A percentile compares a stretch with the other conserved stretches of the same genome.
These are phyloP conservation scores for Achaetomiella virescens DNA, from an alignment of 495 filamentous ascomycete species.

Conservation along the genomic window DNA sequence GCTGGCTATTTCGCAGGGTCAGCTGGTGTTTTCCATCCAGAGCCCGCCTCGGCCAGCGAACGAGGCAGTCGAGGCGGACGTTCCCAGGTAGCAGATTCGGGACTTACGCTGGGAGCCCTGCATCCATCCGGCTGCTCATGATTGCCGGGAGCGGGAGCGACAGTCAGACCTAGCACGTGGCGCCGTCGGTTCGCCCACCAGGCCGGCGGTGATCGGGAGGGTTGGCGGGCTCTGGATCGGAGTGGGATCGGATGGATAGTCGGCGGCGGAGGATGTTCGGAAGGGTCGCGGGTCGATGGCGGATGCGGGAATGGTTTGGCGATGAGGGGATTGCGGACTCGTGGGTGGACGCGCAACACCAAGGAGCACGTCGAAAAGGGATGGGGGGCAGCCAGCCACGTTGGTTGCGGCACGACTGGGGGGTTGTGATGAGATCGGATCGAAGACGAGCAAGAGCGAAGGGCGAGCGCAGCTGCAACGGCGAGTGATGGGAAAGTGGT, in stretches of 20 bases:
- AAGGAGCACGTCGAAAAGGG: conserved; percentile 1
- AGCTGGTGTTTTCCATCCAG: conserved; percentile 12
- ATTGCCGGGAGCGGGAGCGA: conserved; percentile 13
- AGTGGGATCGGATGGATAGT: not conserved
- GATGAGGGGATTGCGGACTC: not conserved
- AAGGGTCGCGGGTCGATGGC: conserved; percentile 1
- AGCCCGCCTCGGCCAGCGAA: not conserved
- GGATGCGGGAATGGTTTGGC: not conserved
- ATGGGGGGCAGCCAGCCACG: not conserved
- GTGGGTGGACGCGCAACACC: conserved; percentile 12
- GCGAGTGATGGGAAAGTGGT: conserved; percentile 11
- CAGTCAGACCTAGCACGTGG: conserved; percentile 12
- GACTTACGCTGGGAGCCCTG: conserved; percentile 30
- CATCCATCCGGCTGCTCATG: conserved; percentile 30
- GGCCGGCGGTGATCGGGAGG: conserved; percentile 5
- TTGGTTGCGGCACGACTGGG: conserved; percentile 6
- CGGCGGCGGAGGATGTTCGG: not conserved
- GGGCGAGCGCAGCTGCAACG: conserved; percentile 7
- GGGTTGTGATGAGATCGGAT: too few relatives aligned
- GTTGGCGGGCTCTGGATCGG: not conserved
- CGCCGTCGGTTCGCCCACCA: conserved; percentile 14
- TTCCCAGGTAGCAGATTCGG: not conserved
- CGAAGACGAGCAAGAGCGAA: conserved; percentile 7
- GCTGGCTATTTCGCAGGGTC: conserved; percentile 37
- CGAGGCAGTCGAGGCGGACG: not conserved